Evolutionary conservation across 164 flowering plant species (phyloP).

Genomic region (Annona squamosa): DNA sequence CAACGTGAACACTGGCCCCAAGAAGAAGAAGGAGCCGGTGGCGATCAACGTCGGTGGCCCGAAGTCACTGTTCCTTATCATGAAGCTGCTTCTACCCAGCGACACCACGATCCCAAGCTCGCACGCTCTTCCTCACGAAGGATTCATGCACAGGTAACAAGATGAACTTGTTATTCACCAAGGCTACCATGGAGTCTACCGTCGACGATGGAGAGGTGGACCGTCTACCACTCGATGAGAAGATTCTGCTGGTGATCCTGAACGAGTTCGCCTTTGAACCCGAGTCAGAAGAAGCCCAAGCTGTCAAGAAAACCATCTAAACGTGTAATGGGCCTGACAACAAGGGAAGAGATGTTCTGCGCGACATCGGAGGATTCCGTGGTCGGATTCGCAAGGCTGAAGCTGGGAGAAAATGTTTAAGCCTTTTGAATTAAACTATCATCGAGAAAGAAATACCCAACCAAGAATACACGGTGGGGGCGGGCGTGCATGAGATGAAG

Average conservation of each 20-base stretch:
- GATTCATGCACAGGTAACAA: conserved; percentile 10
- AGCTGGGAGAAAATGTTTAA: conserved; percentile 16
- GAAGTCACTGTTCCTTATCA: conserved; percentile 6
- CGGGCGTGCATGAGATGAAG: conserved; percentile 7
- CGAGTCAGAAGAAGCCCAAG: conserved; percentile 28
- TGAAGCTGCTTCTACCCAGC: conserved; percentile 19
- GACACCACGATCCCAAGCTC: conserved; percentile 18
- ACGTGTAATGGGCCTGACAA: conserved; percentile 24
- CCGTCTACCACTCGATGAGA: conserved; percentile 33
- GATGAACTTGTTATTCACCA: conserved; percentile 19
- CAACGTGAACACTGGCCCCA: conserved; percentile 10
- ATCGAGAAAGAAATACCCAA: conserved; percentile 7
- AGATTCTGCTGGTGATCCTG: conserved; percentile 24
- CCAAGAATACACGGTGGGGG: conserved; percentile 13
- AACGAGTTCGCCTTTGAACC: conserved; percentile 25
- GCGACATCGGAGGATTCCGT: conserved; percentile 33
- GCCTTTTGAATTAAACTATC: conserved; percentile 6
- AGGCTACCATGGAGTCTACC: conserved; percentile 9
- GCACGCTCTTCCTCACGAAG: conserved; percentile 24
- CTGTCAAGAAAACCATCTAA: conserved; percentile 21
- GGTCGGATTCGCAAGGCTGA: conserved; percentile 26
- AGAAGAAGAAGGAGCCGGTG: conserved; percentile 13
- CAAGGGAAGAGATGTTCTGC: conserved; percentile 24
- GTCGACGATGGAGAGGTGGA: conserved; percentile 31
- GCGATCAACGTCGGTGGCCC: conserved; percentile 4